Evolutionary conservation across 2,329 filamentous ascomycete genomes (phyloP).

Genomic region (Penicillium verrucosum): DNA sequence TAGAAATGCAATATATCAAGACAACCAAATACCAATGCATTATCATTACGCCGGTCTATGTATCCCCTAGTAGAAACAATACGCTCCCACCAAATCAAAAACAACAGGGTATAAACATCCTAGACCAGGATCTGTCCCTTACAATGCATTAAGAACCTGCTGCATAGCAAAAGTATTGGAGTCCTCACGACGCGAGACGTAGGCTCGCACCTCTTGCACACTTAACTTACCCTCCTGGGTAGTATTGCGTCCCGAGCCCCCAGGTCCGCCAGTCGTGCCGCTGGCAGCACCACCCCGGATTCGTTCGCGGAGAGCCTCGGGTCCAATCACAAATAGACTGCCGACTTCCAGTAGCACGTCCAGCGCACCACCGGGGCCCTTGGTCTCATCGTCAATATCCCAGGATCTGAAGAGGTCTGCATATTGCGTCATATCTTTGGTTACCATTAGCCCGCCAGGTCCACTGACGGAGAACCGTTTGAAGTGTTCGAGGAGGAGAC

Average conservation of each 20-base stretch:
- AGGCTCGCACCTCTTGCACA: slow-evolving; percentile 64
- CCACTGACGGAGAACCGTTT: slow-evolving; percentile 92
- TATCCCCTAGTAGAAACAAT: background rate
- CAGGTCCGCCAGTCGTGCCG: slow-evolving; percentile 43
- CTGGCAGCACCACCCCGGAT: slow-evolving; percentile 57
- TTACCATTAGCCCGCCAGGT: slow-evolving; percentile 90
- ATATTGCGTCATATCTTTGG: slow-evolving; percentile 93
- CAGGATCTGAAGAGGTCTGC: slow-evolving; percentile 80
- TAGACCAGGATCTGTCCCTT: slow-evolving; percentile 9
- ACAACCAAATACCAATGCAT: background rate
- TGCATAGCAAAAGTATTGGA: slow-evolving; percentile 76
- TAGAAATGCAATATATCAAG: background rate
- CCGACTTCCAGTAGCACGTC: slow-evolving; percentile 91
- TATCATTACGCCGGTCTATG: slow-evolving; percentile 1
- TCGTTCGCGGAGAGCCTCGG: slow-evolving; percentile 71
- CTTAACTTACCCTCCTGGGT: slow-evolving; percentile 52
- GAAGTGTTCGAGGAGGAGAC: slow-evolving; percentile 84
- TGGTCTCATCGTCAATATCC: slow-evolving; percentile 65
- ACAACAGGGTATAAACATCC: slow-evolving; percentile 1
- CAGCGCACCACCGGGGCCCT: slow-evolving; percentile 54
- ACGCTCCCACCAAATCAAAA: background rate
- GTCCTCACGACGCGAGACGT: slow-evolving; percentile 82
- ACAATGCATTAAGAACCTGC: slow-evolving; percentile 69
- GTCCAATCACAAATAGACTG: slow-evolving; percentile 90
- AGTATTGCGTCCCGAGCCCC: slow-evolving; percentile 36